Percentiles rank a stretch among this genome's conserved stretches.
These are phyloP conservation scores for Plasmodium adleri DNA, from an alignment of 169 alveolate genomes.

Conservation along the genomic window DNA sequence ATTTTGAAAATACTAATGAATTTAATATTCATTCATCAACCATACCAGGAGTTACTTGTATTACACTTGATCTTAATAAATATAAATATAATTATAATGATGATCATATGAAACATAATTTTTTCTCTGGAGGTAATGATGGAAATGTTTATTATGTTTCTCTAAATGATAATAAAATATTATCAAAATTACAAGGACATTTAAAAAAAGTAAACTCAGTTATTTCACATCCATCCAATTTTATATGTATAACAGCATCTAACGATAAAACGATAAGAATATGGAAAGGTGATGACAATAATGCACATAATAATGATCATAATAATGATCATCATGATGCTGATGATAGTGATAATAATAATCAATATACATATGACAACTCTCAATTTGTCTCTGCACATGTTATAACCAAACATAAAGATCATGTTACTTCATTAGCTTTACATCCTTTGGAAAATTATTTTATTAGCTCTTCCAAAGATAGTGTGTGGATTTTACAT, in stretches of 20 bases:
- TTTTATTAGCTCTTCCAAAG: conserved; percentile 81
- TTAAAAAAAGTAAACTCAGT: conserved; percentile 82
- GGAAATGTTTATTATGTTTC: conserved; percentile 86
- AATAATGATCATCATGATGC: too few species aligned
- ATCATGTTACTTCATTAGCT: conserved; percentile 79
- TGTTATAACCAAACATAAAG: conserved; percentile 83
- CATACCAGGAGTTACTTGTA: conserved; percentile 82
- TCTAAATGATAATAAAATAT: conserved; percentile 74
- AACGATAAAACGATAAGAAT: conserved; percentile 87
- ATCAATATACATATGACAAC: conserved; percentile 4
- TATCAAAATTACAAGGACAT: conserved; percentile 81
- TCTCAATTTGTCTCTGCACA: conserved; percentile 78
- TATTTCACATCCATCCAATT: conserved; percentile 79
- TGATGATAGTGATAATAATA: too few species aligned
- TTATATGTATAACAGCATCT: conserved; percentile 79
- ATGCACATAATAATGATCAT: too few species aligned
- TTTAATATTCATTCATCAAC: conserved; percentile 83
- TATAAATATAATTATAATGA: conserved; percentile 37
- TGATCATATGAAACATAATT: conserved; percentile 67
- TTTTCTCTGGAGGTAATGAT: conserved; percentile 90
- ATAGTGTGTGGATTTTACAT: conserved; percentile 85
- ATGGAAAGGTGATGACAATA: conserved; percentile 79
- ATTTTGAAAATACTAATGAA: conserved; percentile 77
- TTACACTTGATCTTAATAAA: conserved; percentile 74
- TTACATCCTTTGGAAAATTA: conserved; percentile 90